phyloP scores from a whole-genome alignment of 1,284 basidiomycete species.

The Pascua guehoae region DNA sequence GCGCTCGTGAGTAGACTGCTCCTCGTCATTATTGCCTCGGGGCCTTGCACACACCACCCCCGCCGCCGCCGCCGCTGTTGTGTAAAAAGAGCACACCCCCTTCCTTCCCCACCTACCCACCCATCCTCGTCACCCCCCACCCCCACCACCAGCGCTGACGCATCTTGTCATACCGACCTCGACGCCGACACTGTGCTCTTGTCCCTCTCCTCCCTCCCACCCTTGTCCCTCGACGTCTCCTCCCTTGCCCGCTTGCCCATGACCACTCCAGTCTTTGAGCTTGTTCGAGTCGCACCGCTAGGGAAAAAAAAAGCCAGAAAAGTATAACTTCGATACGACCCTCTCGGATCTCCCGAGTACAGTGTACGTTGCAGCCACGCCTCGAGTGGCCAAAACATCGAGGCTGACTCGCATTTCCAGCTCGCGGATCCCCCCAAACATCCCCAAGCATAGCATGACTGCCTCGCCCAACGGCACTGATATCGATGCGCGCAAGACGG shows the following conservation, averaged over 20 bases:
- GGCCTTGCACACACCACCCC: too few relatives aligned
- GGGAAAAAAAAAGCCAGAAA: too few relatives aligned
- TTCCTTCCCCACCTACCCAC: not conserved
- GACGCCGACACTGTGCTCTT: not conserved
- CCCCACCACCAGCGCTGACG: slow-evolving; percentile 4
- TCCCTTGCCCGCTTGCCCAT: not conserved
- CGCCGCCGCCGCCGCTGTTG: too few relatives aligned
- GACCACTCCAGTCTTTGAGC: not conserved
- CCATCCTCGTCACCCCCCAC: not conserved
- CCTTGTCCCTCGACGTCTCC: not conserved
- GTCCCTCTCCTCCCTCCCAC: not conserved
- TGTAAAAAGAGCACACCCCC: not conserved
- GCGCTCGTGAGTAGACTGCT: too few relatives aligned
- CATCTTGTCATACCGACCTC: not conserved
- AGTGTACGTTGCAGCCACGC: slow-evolving; percentile 6
- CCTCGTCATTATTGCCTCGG: too few relatives aligned
- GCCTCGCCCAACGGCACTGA: slow-evolving; percentile 29
- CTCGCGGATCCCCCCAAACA: slow-evolving; percentile 17
- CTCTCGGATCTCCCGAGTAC: slow-evolving; percentile 7
- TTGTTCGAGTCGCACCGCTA: not conserved
- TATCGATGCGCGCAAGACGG: slow-evolving; percentile 22
- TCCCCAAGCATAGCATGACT: slow-evolving; percentile 27
- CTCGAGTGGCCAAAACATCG: not conserved
- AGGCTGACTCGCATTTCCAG: slow-evolving; percentile 1
- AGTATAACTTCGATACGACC: too few relatives aligned